phyloP scores from a whole-genome alignment of 2,329 filamentous ascomycete genomes.

The Fusarium verticillioides region DNA sequence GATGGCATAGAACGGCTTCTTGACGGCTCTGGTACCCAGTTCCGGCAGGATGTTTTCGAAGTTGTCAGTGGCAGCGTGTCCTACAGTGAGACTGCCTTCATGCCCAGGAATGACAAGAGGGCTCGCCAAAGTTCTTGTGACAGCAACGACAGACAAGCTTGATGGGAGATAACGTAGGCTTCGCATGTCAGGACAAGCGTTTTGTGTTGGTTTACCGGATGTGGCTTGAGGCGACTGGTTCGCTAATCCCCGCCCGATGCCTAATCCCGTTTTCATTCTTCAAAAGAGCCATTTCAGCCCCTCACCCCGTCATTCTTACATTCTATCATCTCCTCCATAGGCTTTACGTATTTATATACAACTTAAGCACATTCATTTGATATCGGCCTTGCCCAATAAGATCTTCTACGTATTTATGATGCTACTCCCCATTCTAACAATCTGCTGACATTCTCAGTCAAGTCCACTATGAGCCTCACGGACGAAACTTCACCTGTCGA shows the following conservation, averaged over 20 bases:
- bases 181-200: too few species aligned
- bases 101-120: neutral
- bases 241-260: neutral
- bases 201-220: rapidly evolving
- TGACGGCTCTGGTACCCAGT: neutral
- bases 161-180: too few species aligned
- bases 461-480: neutral
- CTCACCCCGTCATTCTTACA: neutral
- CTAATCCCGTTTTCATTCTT: neutral
- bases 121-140: neutral
- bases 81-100: neutral
- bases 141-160: too few species aligned
- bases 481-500: neutral
- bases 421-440: rapidly evolving
- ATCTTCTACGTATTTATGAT: rapidly evolving
- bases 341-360: rapidly evolving
- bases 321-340: neutral
- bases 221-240: neutral
- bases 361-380: rapidly evolving
- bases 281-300: neutral
- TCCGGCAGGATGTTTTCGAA: neutral
- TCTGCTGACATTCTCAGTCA: neutral
- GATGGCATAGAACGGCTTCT: neutral
- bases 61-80: neutral
- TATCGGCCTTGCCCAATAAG: rapidly evolving